These are phyloP conservation scores for Helenozyma rhizophorensis DNA, from an alignment of 805 yeast species.

Conservation along the genomic window DNA sequence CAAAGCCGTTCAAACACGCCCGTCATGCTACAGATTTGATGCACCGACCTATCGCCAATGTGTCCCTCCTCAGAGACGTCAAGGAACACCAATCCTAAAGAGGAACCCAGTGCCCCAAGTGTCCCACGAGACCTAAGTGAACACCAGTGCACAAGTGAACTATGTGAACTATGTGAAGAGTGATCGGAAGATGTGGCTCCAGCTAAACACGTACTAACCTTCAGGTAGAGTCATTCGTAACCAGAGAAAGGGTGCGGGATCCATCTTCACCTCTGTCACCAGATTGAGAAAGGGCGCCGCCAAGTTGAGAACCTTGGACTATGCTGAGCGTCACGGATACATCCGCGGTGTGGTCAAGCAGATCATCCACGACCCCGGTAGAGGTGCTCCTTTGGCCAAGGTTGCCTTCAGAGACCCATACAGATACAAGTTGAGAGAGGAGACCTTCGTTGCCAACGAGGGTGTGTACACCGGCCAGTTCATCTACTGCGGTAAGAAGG, in stretches of 20 bases:
- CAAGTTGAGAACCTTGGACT: slow-evolving; percentile 98
- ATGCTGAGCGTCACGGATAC: slow-evolving; percentile 99
- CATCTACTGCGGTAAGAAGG: slow-evolving; percentile 98
- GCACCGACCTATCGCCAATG: too few relatives aligned
- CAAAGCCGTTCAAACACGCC: too few relatives aligned
- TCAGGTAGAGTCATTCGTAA: slow-evolving; percentile 99
- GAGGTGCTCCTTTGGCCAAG: slow-evolving; percentile 99
- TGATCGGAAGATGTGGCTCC: too few relatives aligned
- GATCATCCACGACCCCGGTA: slow-evolving; percentile 98
- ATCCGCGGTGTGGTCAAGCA: slow-evolving; percentile 98
- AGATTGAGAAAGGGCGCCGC: slow-evolving; percentile 99
- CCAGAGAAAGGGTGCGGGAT: slow-evolving; percentile 99
- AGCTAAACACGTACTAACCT: too few relatives aligned
- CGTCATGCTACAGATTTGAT: too few relatives aligned
- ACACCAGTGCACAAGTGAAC: too few relatives aligned
- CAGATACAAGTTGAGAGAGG: slow-evolving; percentile 96
- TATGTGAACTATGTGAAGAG: too few relatives aligned
- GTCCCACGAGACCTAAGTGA: too few relatives aligned
- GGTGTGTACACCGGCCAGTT: slow-evolving; percentile 99
- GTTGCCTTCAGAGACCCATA: slow-evolving; percentile 99
- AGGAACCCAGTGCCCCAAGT: too few relatives aligned
- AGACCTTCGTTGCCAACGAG: slow-evolving; percentile 98
- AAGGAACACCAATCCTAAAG: too few relatives aligned
- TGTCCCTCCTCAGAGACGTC: too few relatives aligned
- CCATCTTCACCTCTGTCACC: slow-evolving; percentile 99